Evolutionary conservation across 257 asterid genomes (phyloP).

Genomic region (Capsicum chinense): DNA sequence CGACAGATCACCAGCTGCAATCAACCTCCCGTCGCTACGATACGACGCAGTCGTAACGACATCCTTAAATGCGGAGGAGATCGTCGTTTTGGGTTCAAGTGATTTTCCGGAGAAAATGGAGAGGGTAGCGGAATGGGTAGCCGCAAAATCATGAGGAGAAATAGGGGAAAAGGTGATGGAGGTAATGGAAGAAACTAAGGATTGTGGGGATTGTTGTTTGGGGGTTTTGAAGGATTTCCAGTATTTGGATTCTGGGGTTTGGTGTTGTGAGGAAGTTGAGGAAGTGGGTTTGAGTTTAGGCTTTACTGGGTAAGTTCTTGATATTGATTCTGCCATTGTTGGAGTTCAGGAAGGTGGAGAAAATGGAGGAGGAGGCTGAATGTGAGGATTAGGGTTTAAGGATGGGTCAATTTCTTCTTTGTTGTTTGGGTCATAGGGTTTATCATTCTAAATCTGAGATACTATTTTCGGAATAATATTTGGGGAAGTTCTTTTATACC

Average conservation of each 20-base stretch:
- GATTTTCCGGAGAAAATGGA: conserved; percentile 61
- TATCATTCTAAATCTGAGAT: too few relatives aligned
- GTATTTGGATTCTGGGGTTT: conserved; percentile 75
- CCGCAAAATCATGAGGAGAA: conserved; percentile 83
- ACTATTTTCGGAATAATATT: too few relatives aligned
- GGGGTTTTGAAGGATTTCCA: conserved; percentile 87
- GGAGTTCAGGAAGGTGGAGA: background rate
- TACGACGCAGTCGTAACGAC: conserved; percentile 64
- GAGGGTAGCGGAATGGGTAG: conserved; percentile 77
- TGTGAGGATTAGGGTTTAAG: too few relatives aligned
- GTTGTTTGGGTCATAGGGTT: too few relatives aligned
- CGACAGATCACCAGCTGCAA: conserved; percentile 78
- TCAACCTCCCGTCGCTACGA: conserved; percentile 77
- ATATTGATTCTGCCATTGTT: conserved; percentile 52
- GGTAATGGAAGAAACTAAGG: conserved; percentile 53
- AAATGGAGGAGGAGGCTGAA: too few relatives aligned
- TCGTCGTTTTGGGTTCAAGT: conserved; percentile 56
- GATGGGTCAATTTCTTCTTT: too few relatives aligned
- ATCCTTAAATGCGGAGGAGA: conserved; percentile 55
- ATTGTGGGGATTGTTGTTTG: conserved; percentile 56
- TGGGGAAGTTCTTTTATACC: too few relatives aligned
- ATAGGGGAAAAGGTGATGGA: conserved; percentile 70
- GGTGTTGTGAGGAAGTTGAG: conserved; percentile 46
- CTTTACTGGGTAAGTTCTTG: conserved; percentile 55
- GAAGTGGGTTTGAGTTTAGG: conserved; percentile 70